These are phyloP conservation scores for Waitea zeae DNA, from an alignment of 1,284 basidiomycete species.

Conservation along the genomic window DNA sequence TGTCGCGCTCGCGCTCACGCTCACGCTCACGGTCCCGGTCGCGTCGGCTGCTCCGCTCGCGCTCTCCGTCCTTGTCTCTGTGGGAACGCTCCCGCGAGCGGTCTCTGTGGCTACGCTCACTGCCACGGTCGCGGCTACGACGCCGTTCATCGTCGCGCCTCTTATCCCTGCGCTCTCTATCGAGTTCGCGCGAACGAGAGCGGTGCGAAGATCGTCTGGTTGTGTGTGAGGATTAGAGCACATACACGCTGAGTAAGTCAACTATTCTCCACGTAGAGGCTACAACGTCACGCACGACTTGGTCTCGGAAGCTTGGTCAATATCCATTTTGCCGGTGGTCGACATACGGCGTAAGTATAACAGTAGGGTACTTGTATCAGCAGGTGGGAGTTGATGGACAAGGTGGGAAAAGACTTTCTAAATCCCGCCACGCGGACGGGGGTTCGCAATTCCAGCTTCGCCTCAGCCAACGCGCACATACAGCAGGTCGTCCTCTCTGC, in stretches of 20 bases:
- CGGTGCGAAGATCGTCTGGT: conserved; percentile 44
- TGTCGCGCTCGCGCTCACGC: conserved; percentile 15
- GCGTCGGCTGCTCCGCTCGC: conserved; percentile 15
- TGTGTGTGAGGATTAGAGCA: too few species aligned
- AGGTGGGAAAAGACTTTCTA: too few species aligned
- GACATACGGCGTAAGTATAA: too few species aligned
- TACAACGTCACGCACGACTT: conserved; percentile 54
- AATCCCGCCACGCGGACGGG: too few species aligned
- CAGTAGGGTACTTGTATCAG: not conserved
- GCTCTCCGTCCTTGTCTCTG: conserved; percentile 15
- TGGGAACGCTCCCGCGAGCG: conserved; percentile 9
- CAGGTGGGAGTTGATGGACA: too few species aligned
- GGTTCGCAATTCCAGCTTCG: too few species aligned
- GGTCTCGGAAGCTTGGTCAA: conserved; percentile 43
- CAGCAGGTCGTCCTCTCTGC: too few species aligned
- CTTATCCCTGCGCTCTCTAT: conserved; percentile 33
- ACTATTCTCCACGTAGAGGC: too few species aligned
- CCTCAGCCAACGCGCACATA: too few species aligned
- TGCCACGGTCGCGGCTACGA: conserved; percentile 18
- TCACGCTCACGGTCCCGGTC: conserved; percentile 13
- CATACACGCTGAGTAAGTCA: too few species aligned
- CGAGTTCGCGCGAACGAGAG: conserved; percentile 42
- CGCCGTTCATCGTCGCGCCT: conserved; percentile 16
- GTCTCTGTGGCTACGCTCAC: too few species aligned
- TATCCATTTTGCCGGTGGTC: conserved; percentile 35